A percentile compares a stretch with the other conserved stretches of the same genome.
Conservation (phyloP, 2,329 filamentous ascomycete genomes). For the Pseudogymnoascus sp. region DNA sequence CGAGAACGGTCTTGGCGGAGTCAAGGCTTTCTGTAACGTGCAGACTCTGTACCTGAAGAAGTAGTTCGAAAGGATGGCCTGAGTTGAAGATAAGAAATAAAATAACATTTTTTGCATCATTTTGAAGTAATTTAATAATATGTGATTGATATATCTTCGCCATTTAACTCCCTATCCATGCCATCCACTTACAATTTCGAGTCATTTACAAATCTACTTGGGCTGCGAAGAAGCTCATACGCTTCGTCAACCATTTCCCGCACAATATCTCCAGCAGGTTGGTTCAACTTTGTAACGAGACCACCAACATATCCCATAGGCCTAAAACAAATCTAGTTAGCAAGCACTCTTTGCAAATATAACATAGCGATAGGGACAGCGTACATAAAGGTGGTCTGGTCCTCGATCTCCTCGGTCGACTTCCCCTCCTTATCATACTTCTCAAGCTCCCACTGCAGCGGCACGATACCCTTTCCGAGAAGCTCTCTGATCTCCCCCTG, state of each 20-base stretch:
- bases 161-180: neutral
- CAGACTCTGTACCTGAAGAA: conserved; percentile 19
- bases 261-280: conserved; percentile 73
- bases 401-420: conserved; percentile 16
- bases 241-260: conserved; percentile 86
- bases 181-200: conserved; percentile 1
- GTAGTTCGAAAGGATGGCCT: neutral
- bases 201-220: neutral
- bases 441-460: conserved; percentile 86
- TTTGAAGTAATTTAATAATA: neutral
- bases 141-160: neutral
- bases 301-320: conserved; percentile 93
- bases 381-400: conserved; percentile 7
- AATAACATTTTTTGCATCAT: neutral
- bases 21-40: conserved; percentile 19
- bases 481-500: conserved; percentile 80
- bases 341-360: conserved; percentile 64
- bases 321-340: conserved; percentile 74
- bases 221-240: neutral
- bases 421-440: conserved; percentile 56
- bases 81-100: neutral
- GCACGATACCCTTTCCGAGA: conserved; percentile 75
- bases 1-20: conserved; percentile 17
- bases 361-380: neutral
- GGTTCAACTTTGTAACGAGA: conserved; percentile 77